Evolutionary conservation across 495 filamentous ascomycete genomes (phyloP).

Genomic region (Podospora pseudopauciseta): DNA sequence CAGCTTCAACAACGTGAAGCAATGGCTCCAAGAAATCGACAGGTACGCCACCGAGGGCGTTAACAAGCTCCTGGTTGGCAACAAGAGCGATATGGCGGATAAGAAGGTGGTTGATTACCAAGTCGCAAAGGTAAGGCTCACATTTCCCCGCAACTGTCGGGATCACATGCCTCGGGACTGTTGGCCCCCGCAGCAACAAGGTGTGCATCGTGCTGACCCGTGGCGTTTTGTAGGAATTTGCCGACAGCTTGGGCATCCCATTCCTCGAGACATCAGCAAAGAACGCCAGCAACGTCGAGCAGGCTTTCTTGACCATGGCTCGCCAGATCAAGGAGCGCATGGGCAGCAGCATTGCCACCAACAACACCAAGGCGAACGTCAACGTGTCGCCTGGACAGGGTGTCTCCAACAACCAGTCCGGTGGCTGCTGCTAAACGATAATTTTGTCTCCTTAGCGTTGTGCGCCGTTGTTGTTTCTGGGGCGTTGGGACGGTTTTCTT

Average conservation of each 20-base stretch:
- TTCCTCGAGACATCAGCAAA: constrained; percentile 99
- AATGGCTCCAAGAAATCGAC: constrained; percentile 99
- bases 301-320: constrained; percentile 99
- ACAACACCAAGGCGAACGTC: constrained; percentile 97
- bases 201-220: constrained; percentile 16
- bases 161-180: background rate
- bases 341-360: constrained; percentile 88
- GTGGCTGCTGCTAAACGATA: constrained; percentile 83
- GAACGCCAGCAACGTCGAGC: constrained; percentile 98
- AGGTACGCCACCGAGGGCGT: constrained; percentile 98
- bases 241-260: constrained; percentile 96
- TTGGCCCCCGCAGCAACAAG: background rate
- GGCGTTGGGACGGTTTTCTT: constrained; percentile 31
- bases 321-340: constrained; percentile 99
- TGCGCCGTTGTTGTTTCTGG: constrained; percentile 28
- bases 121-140: constrained; percentile 81
- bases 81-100: constrained; percentile 99
- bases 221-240: constrained; percentile 71
- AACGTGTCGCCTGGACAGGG: constrained; percentile 91
- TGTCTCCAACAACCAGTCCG: constrained; percentile 83
- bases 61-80: constrained; percentile 97
- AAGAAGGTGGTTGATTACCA: constrained; percentile 99
- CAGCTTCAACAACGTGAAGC: constrained; percentile 99
- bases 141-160: background rate
- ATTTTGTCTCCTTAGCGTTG: constrained; percentile 9